These are phyloP conservation scores for Crucihimalaya himalaica DNA, from an alignment of 345 rosid genomes.

Conservation along the genomic window DNA sequence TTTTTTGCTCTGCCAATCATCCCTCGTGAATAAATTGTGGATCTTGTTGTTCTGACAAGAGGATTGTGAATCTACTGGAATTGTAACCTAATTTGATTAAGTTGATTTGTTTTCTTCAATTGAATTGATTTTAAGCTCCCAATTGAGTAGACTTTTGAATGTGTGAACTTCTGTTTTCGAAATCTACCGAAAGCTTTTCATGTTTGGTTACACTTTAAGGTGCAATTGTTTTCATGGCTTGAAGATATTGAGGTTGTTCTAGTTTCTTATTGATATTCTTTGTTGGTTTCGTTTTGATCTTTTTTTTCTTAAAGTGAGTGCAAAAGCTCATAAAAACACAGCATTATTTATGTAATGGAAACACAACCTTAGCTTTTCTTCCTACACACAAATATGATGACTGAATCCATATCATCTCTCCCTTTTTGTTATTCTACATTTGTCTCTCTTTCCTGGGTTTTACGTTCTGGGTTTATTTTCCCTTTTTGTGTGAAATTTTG, in stretches of 20 bases:
- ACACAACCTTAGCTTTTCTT: too few relatives aligned
- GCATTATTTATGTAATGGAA: not conserved
- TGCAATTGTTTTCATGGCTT: not conserved
- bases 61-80: not conserved
- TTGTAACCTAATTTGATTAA: not conserved
- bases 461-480: not conserved
- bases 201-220: too few relatives aligned
- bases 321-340: not conserved
- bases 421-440: not conserved
- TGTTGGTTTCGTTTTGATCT: not conserved
- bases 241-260: not conserved
- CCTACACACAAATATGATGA: too few relatives aligned
- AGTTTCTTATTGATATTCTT: not conserved
- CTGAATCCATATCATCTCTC: too few relatives aligned
- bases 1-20: constrained; percentile 11
- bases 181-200: not conserved
- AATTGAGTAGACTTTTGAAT: not conserved
- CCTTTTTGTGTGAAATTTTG: not conserved
- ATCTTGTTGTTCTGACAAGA: constrained; percentile 23
- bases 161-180: constrained; percentile 1
- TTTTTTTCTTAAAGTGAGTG: not conserved
- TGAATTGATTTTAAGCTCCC: not conserved
- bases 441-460: constrained; percentile 4
- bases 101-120: not conserved
- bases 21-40: not conserved